Conservation (phyloP, 2,329 filamentous ascomycete genomes). For the Calonectria leucothoes region DNA sequence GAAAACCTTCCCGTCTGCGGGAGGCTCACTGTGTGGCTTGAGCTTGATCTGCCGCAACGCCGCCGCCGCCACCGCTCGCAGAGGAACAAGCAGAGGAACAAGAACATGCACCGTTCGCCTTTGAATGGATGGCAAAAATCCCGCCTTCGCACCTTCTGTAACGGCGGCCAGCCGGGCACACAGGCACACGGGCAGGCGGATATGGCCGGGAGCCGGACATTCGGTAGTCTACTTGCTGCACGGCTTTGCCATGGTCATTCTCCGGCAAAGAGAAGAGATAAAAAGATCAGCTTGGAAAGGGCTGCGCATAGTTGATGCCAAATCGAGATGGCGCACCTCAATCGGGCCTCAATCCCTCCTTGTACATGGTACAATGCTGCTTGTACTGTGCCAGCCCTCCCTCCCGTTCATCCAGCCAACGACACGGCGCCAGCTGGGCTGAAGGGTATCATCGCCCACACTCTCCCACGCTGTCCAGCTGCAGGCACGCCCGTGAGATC, state of each 20-base stretch:
- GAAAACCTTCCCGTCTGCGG: not conserved
- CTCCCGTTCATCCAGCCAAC: not conserved
- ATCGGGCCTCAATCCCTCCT: not conserved
- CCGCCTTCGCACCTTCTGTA: not conserved
- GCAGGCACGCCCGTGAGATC: constrained; percentile 26
- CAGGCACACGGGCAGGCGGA: constrained; percentile 38
- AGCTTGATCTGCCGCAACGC: not conserved
- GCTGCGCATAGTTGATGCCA: not conserved
- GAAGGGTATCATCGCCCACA: constrained; percentile 10
- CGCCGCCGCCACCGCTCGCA: too few species aligned
- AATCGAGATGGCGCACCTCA: not conserved
- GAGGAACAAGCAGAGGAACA: not conserved
- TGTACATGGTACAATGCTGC: not conserved
- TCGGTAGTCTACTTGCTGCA: constrained; percentile 12
- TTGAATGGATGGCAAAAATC: not conserved
- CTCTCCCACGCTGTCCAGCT: constrained; percentile 1
- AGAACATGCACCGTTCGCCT: not conserved
- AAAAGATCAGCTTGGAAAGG: not conserved
- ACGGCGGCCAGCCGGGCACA: constrained; percentile 33
- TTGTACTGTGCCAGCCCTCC: not conserved
- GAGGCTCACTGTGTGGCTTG: not conserved
- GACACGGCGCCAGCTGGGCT: not conserved
- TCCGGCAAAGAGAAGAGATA: not conserved
- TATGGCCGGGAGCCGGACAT: constrained; percentile 10
- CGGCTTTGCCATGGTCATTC: not conserved